Percentiles rank a stretch among this genome's conserved stretches.
These are phyloP conservation scores for Alternaria sp. DNA, from an alignment of 2,329 filamentous ascomycete species.

Conservation along the genomic window DNA sequence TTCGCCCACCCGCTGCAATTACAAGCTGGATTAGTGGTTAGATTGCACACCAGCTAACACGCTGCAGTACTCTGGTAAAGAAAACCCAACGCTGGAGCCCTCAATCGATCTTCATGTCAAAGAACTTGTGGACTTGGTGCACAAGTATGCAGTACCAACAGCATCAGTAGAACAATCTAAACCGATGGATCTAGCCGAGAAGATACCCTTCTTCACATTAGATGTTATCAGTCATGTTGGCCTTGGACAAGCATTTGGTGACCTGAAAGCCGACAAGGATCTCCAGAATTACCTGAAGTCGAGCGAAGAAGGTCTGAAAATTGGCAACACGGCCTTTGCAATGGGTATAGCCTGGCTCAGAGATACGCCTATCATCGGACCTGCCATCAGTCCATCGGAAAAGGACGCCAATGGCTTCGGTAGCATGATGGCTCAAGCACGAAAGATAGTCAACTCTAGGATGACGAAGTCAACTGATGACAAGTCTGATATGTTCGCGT, in stretches of 20 bases:
- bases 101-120: conserved; percentile 60
- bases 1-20: background rate
- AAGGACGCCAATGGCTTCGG: conserved; percentile 48
- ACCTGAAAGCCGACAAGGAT: conserved; percentile 61
- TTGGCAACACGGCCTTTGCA: conserved; percentile 39
- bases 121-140: conserved; percentile 60
- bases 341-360: conserved; percentile 41
- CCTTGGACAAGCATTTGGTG: conserved; percentile 63
- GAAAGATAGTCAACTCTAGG: conserved; percentile 50
- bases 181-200: conserved; percentile 58
- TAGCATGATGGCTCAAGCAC: conserved; percentile 45
- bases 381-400: conserved; percentile 44
- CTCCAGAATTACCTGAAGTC: conserved; percentile 58
- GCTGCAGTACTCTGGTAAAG: conserved; percentile 62
- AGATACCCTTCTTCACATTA: conserved; percentile 63
- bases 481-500: conserved; percentile 63
- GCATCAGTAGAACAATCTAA: conserved; percentile 38
- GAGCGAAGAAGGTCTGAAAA: conserved; percentile 49
- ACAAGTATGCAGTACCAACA: conserved; percentile 54
- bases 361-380: conserved; percentile 35
- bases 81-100: conserved; percentile 61
- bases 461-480: conserved; percentile 55
- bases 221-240: conserved; percentile 65
- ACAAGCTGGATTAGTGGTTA: background rate
- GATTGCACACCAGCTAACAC: conserved; percentile 13